These are phyloP conservation scores for Ascochyta viciae-villosae DNA, from an alignment of 2,329 filamentous ascomycete genomes.

Conservation along the genomic window DNA sequence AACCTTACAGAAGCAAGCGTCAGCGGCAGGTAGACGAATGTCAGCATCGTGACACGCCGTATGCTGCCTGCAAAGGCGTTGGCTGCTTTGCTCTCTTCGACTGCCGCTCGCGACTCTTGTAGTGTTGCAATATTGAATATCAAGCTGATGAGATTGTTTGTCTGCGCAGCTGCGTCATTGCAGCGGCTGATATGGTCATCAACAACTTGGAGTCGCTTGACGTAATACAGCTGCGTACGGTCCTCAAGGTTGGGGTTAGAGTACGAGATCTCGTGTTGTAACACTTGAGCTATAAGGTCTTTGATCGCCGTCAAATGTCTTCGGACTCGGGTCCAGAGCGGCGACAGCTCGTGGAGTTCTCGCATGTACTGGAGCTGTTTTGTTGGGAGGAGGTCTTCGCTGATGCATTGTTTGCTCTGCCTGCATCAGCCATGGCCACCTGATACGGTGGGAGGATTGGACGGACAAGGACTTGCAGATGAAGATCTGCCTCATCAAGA, in stretches of 20 bases:
- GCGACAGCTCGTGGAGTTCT: slow-evolving; percentile 16
- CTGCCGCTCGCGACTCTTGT: slow-evolving; percentile 20
- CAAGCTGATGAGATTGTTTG: slow-evolving; percentile 22
- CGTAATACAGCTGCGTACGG: not conserved
- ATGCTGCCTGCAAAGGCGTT: slow-evolving; percentile 20
- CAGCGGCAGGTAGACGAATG: slow-evolving; percentile 23
- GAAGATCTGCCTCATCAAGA: slow-evolving; percentile 11
- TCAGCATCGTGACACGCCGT: slow-evolving; percentile 19
- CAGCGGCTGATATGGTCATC: slow-evolving; percentile 20
- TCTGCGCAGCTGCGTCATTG: slow-evolving; percentile 18
- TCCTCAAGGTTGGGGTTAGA: not conserved
- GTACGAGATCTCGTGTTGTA: slow-evolving; percentile 8
- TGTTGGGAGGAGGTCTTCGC: slow-evolving; percentile 1
- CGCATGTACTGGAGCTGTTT: slow-evolving; percentile 19
- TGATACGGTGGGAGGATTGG: not conserved
- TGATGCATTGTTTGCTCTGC: slow-evolving; percentile 20
- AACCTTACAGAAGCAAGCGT: slow-evolving; percentile 21
- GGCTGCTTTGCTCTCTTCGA: slow-evolving; percentile 23
- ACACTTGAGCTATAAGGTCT: slow-evolving; percentile 15
- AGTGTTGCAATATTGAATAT: slow-evolving; percentile 23
- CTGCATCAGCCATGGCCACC: not conserved
- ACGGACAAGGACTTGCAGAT: slow-evolving; percentile 13
- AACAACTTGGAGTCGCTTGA: slow-evolving; percentile 12
- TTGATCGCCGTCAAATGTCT: slow-evolving; percentile 14
- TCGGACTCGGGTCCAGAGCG: slow-evolving; percentile 18